Evolutionary conservation across 177 flowering plant species (phyloP), one percentile per base, ranked within the genome.

Genomic region (Vitis hybrid): DNA sequence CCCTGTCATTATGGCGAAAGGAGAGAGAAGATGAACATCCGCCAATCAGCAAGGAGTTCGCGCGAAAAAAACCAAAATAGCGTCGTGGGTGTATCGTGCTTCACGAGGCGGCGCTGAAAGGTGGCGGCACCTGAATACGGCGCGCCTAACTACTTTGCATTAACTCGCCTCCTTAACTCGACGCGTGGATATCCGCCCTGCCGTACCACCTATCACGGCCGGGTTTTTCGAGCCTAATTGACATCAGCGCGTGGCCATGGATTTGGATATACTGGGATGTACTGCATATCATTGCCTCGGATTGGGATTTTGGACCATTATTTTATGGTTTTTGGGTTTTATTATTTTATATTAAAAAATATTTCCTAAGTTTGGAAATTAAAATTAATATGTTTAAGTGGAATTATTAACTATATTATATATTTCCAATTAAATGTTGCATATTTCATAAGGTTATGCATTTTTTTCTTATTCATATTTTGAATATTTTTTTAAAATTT

Each of bases 91-190:
- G 70, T 47, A 54, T 2, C 50, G 64, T 13, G 44, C 11, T 52
- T 76, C 73, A 66, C 82, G 82, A 73, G 82, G 73, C 69, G 75
- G 71, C 79, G 68, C 65, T 55, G 53, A 49, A 64, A 73, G 67
- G 67, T 55, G 24, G 64, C 73, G 74, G 59, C 59, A 38, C 63
- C 65, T 11, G 54, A 65, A 55, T 54, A 18, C 73, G 54, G 67
- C 73, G 60, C 73, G 14, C 12, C 47, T 18, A 33, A 8, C 55
- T 64, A 22, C 20, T 20, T 50, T 14, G 1, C 5, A 5, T 13
- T 54, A 5, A 12, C 17, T 54, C n/a, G 17, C 8, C n/a, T 14
- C 17, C n/a, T 54, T 54, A 14, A 14, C 0, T 14, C 17, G 17
- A 17, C 61, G 28, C 61, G 61, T 18, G 22, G 24, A 14, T 8